Percentiles rank a stretch among this genome's conserved stretches.
Evolutionary conservation across 352 stramenopile species (phyloP).

Genomic region (Phytophthora pinifolia): DNA sequence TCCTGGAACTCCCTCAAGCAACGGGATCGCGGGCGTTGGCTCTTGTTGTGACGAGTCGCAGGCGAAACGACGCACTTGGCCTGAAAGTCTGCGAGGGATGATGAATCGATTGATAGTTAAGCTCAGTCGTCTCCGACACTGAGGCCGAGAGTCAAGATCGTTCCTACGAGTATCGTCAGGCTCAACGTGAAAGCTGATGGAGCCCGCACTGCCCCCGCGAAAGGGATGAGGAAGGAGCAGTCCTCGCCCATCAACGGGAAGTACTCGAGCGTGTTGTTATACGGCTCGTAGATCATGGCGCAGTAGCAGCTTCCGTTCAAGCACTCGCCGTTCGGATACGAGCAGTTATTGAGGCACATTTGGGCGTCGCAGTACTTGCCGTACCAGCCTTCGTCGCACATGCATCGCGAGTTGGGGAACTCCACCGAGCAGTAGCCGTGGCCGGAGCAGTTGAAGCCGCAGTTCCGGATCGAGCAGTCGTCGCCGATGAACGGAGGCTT

Average conservation of each 20-base stretch:
- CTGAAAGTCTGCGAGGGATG: too few species aligned
- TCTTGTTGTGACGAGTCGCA: slow-evolving; percentile 33
- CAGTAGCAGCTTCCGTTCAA: slow-evolving; percentile 92
- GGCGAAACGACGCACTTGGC: slow-evolving; percentile 41
- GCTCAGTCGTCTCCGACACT: slow-evolving; percentile 14
- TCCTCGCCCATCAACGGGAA: slow-evolving; percentile 81
- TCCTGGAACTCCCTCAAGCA: slow-evolving; percentile 17
- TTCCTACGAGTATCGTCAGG: slow-evolving; percentile 11
- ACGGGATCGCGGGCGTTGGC: slow-evolving; percentile 24
- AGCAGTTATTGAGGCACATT: slow-evolving; percentile 97
- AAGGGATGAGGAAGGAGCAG: slow-evolving; percentile 82
- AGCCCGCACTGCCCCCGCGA: slow-evolving; percentile 35
- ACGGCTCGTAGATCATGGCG: slow-evolving; percentile 92
- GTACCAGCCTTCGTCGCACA: slow-evolving; percentile 95
- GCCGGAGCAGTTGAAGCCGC: slow-evolving; percentile 87
- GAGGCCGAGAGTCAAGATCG: slow-evolving; percentile 16
- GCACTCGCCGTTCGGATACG: slow-evolving; percentile 94
- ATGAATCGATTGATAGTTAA: background rate
- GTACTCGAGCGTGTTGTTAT: slow-evolving; percentile 91
- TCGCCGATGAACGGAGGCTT: slow-evolving; percentile 91
- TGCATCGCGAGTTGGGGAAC: slow-evolving; percentile 94
- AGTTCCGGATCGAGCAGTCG: slow-evolving; percentile 94
- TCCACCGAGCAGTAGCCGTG: slow-evolving; percentile 96
- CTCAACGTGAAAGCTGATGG: slow-evolving; percentile 3
- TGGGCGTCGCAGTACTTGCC: slow-evolving; percentile 91